Conservation (phyloP, 352 stramenopile genomes). For the Heterotrichella gracilis region DNA sequence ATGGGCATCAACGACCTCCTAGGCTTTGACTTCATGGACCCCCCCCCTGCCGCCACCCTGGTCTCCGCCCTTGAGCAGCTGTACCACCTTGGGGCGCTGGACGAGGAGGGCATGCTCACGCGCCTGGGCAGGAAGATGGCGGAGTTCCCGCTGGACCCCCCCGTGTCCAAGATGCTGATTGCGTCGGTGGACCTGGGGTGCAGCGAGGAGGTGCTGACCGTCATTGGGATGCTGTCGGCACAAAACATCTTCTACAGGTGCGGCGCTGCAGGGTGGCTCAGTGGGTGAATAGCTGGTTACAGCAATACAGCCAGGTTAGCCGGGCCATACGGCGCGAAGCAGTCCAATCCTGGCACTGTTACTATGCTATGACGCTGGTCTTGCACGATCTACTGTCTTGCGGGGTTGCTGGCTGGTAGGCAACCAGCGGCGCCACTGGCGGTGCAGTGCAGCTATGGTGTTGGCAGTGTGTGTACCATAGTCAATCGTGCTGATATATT, state of each 20-base stretch:
- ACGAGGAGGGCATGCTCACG: slow-evolving; percentile 71
- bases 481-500: no score
- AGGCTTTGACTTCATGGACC: slow-evolving; percentile 97
- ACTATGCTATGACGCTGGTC: no score
- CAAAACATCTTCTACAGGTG: slow-evolving; percentile 93
- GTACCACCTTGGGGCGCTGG: slow-evolving; percentile 71
- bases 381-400: no score
- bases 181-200: slow-evolving; percentile 81
- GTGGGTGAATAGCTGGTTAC: no score
- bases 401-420: no score
- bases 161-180: slow-evolving; percentile 90
- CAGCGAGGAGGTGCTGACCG: slow-evolving; percentile 88
- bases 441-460: no score
- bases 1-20: slow-evolving; percentile 99
- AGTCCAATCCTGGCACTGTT: no score
- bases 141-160: slow-evolving; percentile 91
- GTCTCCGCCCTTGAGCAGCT: slow-evolving; percentile 83
- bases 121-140: slow-evolving; percentile 87
- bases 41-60: slow-evolving; percentile 70
- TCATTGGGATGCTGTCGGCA: slow-evolving; percentile 88
- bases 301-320: no score
- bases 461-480: no score
- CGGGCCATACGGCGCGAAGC: no score
- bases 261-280: no score
- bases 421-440: no score